phyloP scores from a whole-genome alignment of 2,329 filamentous ascomycete genomes.

The Sporothrix protearum region DNA sequence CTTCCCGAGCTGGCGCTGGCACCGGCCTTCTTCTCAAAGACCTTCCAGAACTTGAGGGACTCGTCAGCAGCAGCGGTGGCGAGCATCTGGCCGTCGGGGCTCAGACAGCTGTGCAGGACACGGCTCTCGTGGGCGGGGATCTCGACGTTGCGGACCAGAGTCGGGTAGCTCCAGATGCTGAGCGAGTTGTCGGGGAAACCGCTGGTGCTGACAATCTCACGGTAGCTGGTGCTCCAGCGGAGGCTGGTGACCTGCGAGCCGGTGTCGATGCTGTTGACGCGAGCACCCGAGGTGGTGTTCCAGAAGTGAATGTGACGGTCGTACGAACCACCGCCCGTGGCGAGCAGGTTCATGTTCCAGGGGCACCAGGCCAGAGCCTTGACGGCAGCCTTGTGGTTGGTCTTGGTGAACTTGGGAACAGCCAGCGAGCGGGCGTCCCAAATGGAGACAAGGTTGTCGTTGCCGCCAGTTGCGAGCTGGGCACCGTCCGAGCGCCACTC shows the following conservation, averaged over 20 bases:
- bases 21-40: slow-evolving; percentile 97
- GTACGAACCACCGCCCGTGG: slow-evolving; percentile 92
- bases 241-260: slow-evolving; percentile 96
- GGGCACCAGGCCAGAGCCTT: slow-evolving; percentile 99
- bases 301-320: slow-evolving; percentile 99
- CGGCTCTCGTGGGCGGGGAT: slow-evolving; percentile 96
- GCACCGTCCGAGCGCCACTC: slow-evolving; percentile 97
- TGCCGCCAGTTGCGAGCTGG: slow-evolving; percentile 94
- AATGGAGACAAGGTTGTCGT: slow-evolving; percentile 98
- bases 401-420: slow-evolving; percentile 98
- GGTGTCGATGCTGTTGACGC: slow-evolving; percentile 98
- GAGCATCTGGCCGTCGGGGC: slow-evolving; percentile 95
- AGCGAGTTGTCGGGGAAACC: slow-evolving; percentile 99
- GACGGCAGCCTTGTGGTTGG: slow-evolving; percentile 97
- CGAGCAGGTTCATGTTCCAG: slow-evolving; percentile 96
- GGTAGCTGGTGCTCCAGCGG: slow-evolving; percentile 94
- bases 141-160: slow-evolving; percentile 93
- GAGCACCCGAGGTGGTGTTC: slow-evolving; percentile 96
- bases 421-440: slow-evolving; percentile 94
- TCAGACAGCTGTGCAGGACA: slow-evolving; percentile 93
- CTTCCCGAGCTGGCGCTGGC: slow-evolving; percentile 60
- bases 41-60: slow-evolving; percentile 99
- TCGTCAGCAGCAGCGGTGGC: slow-evolving; percentile 95
- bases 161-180: slow-evolving; percentile 98
- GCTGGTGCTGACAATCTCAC: slow-evolving; percentile 95